Conservation (phyloP, 2,329 filamentous ascomycete species). For the Cryphonectria nitschkei region DNA sequence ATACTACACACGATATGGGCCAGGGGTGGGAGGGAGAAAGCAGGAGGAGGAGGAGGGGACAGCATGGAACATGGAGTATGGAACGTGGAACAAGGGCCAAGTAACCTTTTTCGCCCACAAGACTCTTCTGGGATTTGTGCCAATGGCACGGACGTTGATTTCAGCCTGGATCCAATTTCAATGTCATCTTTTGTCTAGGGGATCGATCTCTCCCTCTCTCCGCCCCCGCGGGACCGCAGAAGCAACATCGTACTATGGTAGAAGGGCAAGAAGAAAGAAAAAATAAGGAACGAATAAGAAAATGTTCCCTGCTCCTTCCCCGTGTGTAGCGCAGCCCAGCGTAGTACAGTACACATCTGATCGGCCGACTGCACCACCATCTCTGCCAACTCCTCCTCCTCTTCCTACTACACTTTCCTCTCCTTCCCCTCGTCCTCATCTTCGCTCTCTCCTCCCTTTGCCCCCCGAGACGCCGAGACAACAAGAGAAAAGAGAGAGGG, state of each 20-base stretch:
- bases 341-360: not conserved
- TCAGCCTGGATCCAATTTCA: constrained; percentile 9
- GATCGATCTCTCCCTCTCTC: constrained; percentile 1
- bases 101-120: constrained; percentile 5
- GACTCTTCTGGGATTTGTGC: constrained; percentile 4
- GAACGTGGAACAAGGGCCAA: constrained; percentile 1
- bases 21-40: not conserved
- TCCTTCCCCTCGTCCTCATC: not conserved
- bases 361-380: constrained; percentile 1
- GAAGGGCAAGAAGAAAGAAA: not conserved
- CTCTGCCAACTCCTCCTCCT: not conserved
- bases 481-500: not conserved
- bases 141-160: constrained; percentile 10
- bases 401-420: not conserved
- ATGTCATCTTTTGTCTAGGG: not conserved
- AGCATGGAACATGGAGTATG: constrained; percentile 9
- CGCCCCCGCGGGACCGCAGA: not conserved
- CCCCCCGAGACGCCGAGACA: not conserved
- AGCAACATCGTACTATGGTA: not conserved
- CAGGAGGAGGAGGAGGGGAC: not conserved
- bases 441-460: not conserved
- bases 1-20: not conserved
- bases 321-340: not conserved
- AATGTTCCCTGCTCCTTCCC: not conserved
- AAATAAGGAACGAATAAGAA: not conserved